These are phyloP conservation scores for Termitomyces sp. DNA, from an alignment of 768 basidiomycete species.

Conservation along the genomic window DNA sequence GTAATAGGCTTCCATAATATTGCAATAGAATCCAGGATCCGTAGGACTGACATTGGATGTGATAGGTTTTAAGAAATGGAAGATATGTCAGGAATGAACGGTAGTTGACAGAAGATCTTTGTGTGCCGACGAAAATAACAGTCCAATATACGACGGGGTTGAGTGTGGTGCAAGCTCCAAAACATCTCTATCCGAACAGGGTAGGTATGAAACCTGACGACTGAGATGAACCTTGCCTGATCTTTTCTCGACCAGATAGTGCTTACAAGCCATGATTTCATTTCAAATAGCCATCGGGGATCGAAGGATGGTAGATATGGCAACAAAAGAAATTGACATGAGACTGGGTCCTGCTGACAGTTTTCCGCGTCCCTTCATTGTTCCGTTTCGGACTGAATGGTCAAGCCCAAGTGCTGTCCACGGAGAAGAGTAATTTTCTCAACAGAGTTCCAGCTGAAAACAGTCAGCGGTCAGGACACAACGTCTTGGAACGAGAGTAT, in stretches of 20 bases:
- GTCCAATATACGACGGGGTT: too few species aligned
- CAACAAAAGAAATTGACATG: too few species aligned
- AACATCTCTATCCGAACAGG: too few species aligned
- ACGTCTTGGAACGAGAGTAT: conserved; percentile 26
- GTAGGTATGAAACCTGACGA: too few species aligned
- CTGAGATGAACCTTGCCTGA: too few species aligned
- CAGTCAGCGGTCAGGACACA: conserved; percentile 30
- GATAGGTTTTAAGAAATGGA: conserved; percentile 21
- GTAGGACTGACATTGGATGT: conserved; percentile 25
- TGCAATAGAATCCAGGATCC: conserved; percentile 26
- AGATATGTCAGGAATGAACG: conserved; percentile 10
- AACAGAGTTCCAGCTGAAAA: conserved; percentile 11
- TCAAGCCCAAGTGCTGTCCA: conserved; percentile 29
- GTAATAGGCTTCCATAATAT: conserved; percentile 24
- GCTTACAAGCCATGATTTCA: too few species aligned
- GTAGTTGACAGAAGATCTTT: conserved; percentile 10
- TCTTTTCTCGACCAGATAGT: too few species aligned
- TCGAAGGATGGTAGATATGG: too few species aligned
- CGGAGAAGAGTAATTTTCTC: conserved; percentile 20
- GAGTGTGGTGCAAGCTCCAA: too few species aligned
- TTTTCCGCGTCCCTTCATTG: background rate
- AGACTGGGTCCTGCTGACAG: conserved; percentile 18
- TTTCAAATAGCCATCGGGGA: too few species aligned
- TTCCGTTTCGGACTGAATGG: conserved; percentile 21
- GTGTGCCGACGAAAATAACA: conserved; percentile 28